These are phyloP conservation scores for Xylariaceae sp. DNA, from an alignment of 2,329 filamentous ascomycete species.

Conservation along the genomic window DNA sequence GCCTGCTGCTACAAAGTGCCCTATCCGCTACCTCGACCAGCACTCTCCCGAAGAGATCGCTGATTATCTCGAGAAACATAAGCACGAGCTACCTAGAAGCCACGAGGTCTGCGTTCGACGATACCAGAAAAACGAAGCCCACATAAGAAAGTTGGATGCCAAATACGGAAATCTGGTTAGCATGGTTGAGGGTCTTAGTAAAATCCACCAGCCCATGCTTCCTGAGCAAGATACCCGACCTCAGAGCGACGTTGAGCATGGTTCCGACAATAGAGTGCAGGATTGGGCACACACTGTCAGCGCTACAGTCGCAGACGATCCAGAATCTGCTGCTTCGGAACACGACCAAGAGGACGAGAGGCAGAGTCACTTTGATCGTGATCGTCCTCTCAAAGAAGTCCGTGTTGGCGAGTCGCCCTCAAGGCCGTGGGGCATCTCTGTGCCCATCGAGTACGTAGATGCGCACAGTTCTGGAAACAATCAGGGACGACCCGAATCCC, in stretches of 20 bases:
- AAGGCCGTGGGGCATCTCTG: constrained; percentile 52
- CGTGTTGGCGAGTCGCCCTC: constrained; percentile 92
- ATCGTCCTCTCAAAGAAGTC: constrained; percentile 81
- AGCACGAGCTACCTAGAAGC: constrained; percentile 89
- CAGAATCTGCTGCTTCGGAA: constrained; percentile 39
- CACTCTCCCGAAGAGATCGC: constrained; percentile 92
- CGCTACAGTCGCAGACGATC: constrained; percentile 38
- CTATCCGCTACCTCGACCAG: constrained; percentile 88
- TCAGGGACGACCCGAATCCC: constrained; percentile 47
- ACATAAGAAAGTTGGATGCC: constrained; percentile 83
- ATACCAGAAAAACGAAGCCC: constrained; percentile 82
- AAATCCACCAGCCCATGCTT: constrained; percentile 84
- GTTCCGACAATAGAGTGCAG: constrained; percentile 70
- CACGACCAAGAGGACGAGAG: constrained; percentile 54
- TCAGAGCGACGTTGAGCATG: constrained; percentile 46
- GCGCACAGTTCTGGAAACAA: constrained; percentile 33
- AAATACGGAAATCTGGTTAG: constrained; percentile 90
- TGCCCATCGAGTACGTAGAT: constrained; percentile 39
- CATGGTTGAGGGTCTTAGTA: constrained; percentile 89
- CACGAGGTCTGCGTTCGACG: constrained; percentile 89
- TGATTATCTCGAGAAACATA: constrained; percentile 90
- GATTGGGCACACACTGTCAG: constrained; percentile 82
- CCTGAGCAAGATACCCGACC: constrained; percentile 53
- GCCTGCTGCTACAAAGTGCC: constrained; percentile 65
- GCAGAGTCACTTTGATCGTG: constrained; percentile 76